Conservation (phyloP, 2,329 filamentous ascomycete genomes). For the Neofusicoccum ribis region DNA sequence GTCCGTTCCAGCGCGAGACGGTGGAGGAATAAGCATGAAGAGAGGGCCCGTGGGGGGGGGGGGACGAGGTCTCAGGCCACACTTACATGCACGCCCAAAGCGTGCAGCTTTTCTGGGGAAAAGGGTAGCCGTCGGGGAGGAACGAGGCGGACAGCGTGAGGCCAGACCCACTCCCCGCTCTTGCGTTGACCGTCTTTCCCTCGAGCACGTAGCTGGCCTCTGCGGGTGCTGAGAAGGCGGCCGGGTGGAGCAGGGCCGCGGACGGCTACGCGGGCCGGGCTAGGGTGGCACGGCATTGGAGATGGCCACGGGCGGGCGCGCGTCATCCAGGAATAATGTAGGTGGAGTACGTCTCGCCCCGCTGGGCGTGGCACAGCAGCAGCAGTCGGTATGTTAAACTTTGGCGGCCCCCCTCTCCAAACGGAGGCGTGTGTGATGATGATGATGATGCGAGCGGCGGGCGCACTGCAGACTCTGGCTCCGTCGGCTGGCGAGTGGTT, state of each 20-base stretch:
- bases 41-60: no score
- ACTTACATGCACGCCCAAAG: not conserved
- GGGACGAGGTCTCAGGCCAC: not conserved
- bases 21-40: no score
- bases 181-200: no score
- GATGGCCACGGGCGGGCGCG: not conserved
- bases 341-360: not conserved
- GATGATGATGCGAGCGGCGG: not conserved
- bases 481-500: not conserved
- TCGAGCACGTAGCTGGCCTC: no score
- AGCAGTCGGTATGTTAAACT: not conserved
- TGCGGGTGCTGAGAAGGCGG: no score
- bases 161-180: no score
- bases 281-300: not conserved
- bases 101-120: no score
- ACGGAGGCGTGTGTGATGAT: not conserved
- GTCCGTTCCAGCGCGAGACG: not conserved
- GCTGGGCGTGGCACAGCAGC: not conserved
- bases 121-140: no score
- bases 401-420: not conserved
- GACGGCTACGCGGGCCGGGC: not conserved
- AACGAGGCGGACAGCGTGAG: no score
- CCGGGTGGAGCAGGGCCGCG: not conserved
- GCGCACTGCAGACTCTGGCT: not conserved
- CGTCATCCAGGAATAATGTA: not conserved